Evolutionary conservation across 495 filamentous ascomycete genomes (phyloP).

Genomic region (Podospora fimiseda): DNA sequence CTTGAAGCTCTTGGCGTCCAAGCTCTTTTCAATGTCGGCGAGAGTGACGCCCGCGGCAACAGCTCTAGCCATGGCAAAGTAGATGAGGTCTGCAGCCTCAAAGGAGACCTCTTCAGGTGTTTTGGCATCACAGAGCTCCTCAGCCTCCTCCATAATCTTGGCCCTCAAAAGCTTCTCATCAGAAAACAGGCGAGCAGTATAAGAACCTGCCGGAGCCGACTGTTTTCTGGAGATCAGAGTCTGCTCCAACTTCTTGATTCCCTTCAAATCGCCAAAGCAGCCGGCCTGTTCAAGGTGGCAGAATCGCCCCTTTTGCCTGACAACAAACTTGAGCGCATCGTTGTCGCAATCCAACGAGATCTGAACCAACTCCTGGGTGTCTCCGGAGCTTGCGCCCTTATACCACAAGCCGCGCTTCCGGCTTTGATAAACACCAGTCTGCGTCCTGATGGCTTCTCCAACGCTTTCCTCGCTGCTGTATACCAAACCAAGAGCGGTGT

Average conservation of each 20-base stretch:
- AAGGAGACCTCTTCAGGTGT: constrained; percentile 80
- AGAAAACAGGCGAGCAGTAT: constrained; percentile 86
- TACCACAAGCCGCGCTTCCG: constrained; percentile 93
- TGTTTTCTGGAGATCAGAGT: constrained; percentile 73
- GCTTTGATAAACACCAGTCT: constrained; percentile 91
- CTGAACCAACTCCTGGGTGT: constrained; percentile 79
- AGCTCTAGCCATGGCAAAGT: constrained; percentile 90
- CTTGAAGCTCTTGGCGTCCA: constrained; percentile 92
- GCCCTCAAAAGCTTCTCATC: constrained; percentile 83
- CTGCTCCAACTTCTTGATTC: constrained; percentile 76
- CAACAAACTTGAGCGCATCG: constrained; percentile 83
- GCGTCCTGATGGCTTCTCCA: constrained; percentile 74
- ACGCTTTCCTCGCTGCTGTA: constrained; percentile 92
- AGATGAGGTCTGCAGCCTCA: constrained; percentile 90
- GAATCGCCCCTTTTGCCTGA: constrained; percentile 87
- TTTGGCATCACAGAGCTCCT: constrained; percentile 81
- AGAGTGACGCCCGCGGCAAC: constrained; percentile 74
- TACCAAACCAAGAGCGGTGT: constrained; percentile 76
- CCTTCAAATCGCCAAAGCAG: constrained; percentile 81
- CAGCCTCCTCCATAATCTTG: constrained; percentile 98
- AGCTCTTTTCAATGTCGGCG: constrained; percentile 80
- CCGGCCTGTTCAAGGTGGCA: constrained; percentile 88
- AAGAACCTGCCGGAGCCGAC: constrained; percentile 80
- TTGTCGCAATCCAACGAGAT: constrained; percentile 87
- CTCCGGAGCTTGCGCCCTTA: constrained; percentile 90